These are phyloP conservation scores for Carpinus viminea DNA, from an alignment of 306 rosid genomes.

Conservation along the genomic window DNA sequence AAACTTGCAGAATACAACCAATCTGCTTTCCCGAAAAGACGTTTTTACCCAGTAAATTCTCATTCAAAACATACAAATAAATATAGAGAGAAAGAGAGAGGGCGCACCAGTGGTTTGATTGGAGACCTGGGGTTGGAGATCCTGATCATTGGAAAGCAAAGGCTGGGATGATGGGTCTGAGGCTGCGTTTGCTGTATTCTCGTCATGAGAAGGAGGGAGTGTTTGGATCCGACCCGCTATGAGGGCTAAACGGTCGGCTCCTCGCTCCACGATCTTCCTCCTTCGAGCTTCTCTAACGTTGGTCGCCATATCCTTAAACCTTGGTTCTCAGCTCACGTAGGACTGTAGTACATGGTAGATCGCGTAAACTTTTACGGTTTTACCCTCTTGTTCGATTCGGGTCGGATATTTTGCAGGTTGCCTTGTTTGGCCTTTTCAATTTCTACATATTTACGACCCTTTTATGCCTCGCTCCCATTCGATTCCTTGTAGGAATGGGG, in stretches of 20 bases:
- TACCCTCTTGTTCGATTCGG: not conserved
- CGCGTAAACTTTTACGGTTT: not conserved
- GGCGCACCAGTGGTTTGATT: constrained; percentile 39
- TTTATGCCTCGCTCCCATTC: too few relatives aligned
- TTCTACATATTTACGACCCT: not conserved
- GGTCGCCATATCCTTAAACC: constrained; percentile 45
- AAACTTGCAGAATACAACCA: not conserved
- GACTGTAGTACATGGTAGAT: too few relatives aligned
- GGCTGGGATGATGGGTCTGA: constrained; percentile 31
- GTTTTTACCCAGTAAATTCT: not conserved
- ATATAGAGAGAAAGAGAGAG: not conserved
- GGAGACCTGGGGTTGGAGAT: constrained; percentile 18
- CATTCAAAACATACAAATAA: not conserved
- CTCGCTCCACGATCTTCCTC: constrained; percentile 64
- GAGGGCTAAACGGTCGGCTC: constrained; percentile 77
- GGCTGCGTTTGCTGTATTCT: not conserved
- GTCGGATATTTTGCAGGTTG: not conserved
- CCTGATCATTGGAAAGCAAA: constrained; percentile 24
- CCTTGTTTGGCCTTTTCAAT: not conserved
- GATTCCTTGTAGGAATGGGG: too few relatives aligned
- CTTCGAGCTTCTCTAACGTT: constrained; percentile 60
- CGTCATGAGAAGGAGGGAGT: constrained; percentile 8
- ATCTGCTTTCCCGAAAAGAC: not conserved
- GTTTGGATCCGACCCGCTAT: constrained; percentile 63
- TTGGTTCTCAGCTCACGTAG: not conserved